Evolutionary conservation across 2,329 filamentous ascomycete species (phyloP).

Genomic region (Clonostachys sp.): DNA sequence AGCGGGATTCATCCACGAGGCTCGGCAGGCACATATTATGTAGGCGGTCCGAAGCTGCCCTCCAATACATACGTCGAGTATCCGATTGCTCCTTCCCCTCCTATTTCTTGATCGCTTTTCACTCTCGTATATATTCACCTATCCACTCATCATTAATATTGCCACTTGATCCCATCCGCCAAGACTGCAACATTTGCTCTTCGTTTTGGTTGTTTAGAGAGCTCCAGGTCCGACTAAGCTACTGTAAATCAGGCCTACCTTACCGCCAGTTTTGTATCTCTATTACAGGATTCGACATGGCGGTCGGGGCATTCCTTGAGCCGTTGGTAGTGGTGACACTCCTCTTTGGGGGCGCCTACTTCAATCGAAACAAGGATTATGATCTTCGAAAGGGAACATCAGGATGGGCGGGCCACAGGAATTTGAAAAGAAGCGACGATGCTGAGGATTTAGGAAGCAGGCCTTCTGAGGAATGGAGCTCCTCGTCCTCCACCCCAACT

Average conservation of each 20-base stretch:
- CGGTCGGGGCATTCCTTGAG: conserved; percentile 32
- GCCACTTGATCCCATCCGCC: no score
- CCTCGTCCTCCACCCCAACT: conserved; percentile 12
- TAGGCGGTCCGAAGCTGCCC: no score
- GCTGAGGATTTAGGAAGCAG: background rate
- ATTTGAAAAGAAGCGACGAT: conserved; percentile 22
- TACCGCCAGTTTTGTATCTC: no score
- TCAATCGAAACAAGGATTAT: conserved; percentile 35
- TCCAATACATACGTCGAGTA: no score
- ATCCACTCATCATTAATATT: no score
- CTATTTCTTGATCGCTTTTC: no score
- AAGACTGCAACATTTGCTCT: background rate
- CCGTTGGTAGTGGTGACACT: conserved; percentile 35
- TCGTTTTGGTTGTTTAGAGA: background rate
- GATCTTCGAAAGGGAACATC: conserved; percentile 14
- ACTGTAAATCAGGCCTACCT: background rate
- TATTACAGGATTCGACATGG: conserved; percentile 17
- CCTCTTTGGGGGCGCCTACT: conserved; percentile 36
- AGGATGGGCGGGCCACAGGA: conserved; percentile 9
- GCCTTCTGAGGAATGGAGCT: conserved; percentile 10
- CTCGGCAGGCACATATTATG: no score
- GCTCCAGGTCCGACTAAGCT: background rate
- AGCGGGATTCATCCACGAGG: no score
- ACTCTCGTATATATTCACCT: no score
- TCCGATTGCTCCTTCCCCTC: no score